Evolutionary conservation across 2,329 filamentous ascomycete species (phyloP).

Genomic region (Cyphellophora europaea): DNA sequence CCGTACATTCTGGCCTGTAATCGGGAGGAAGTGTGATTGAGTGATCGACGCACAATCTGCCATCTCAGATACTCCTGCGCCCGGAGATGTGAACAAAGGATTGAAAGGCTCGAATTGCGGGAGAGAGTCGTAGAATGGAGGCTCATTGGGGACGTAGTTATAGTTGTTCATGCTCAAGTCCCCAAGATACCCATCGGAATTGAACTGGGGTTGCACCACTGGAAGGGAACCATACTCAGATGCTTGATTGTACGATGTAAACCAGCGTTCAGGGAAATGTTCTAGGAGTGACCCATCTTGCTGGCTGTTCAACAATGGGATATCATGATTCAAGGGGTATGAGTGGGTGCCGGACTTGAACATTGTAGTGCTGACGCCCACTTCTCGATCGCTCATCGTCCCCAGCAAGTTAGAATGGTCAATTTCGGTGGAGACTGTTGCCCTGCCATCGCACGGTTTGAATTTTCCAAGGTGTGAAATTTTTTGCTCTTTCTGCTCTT

Average conservation of each 20-base stretch:
- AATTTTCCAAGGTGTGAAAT: conserved; percentile 47
- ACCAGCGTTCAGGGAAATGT: conserved; percentile 29
- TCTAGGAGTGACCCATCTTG: conserved; percentile 24
- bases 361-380: conserved; percentile 38
- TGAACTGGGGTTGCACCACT: too few species aligned
- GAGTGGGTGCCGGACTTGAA: conserved; percentile 29
- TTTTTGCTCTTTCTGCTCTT: conserved; percentile 42
- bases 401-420: conserved; percentile 56
- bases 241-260: conserved; percentile 30
- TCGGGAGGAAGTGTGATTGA: too few species aligned
- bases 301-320: too few species aligned
- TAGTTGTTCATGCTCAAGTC: too few species aligned
- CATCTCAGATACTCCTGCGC: conserved; percentile 38
- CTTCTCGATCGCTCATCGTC: too few species aligned
- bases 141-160: too few species aligned
- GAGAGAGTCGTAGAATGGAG: too few species aligned
- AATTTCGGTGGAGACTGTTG: conserved; percentile 54
- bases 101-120: conserved; percentile 1
- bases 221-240: conserved; percentile 22
- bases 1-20: too few species aligned
- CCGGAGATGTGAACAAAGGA: conserved; percentile 34
- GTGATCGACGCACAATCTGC: too few species aligned
- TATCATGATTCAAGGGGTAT: too few species aligned
- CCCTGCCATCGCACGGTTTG: conserved; percentile 43
- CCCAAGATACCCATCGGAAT: too few species aligned